Evolutionary conservation across 768 basidiomycete species (phyloP), one percentile per base, ranked within the genome.

Genomic region (Amylocystis lapponica): DNA sequence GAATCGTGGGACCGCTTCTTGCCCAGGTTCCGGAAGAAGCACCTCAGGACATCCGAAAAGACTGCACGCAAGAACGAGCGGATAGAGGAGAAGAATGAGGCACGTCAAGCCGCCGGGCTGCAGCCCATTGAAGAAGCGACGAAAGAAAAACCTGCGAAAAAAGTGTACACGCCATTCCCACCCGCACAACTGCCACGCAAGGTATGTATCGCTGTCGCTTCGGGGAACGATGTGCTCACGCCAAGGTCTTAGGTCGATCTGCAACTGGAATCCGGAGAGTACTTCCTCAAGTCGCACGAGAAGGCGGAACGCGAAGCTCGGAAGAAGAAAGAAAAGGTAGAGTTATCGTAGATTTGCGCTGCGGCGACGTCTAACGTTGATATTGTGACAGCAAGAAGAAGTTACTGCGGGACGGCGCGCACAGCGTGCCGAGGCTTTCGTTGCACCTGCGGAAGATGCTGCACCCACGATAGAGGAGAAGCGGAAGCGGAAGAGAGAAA

Each of bases 1-100:
- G 93, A 98, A 57, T 85, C 84, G 19, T 99, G 96, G 96, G 95
- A 98, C 52, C 79, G 96, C 13, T 99, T 98, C 73, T 71, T 99
- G 12, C 96, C 96, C 14, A 81, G 91, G 61, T 99, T 98, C 79
- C 80, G 94, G 41, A 94, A 87, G 64, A 77, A 79, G 16, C 92
- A 97, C 56, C 76, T 97, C 54, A 93, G 81, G 56, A 97, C 91
- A 0, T 90, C 92, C 3, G 89, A 97, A 60, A 95, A 94, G 75
- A 95, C 91, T 0, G 76, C 78, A 9, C 84, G 81, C 69, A 96
- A 95, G 73, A 90, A 95, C 53, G 86, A 87, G 39, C 73, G 64
- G 36, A 44, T 82, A 14, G 68, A 74, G 17, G 62, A 72, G 29
- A 84, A 83, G 60, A 71, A 76, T 22, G 78, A 76, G 51, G 81